These are phyloP conservation scores for Leucogyrophana mollusca DNA, from an alignment of 768 basidiomycete species.

Conservation along the genomic window DNA sequence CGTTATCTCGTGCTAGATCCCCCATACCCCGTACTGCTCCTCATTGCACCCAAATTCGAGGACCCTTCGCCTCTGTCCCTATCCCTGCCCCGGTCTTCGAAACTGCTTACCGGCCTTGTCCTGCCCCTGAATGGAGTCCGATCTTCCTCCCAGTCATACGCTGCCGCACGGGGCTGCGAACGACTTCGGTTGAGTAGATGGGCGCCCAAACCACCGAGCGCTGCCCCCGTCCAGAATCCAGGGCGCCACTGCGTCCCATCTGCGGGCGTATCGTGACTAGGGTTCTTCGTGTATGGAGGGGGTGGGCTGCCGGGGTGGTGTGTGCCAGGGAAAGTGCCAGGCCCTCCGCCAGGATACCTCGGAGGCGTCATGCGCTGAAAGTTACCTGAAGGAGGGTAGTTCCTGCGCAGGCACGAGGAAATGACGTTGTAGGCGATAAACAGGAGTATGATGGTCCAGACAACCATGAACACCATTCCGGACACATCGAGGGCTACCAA, in stretches of 20 bases:
- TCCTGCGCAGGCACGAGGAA: conserved; percentile 47
- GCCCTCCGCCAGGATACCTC: conserved; percentile 37
- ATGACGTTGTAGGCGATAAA: conserved; percentile 60
- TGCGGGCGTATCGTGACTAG: conserved; percentile 12
- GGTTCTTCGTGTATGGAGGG: conserved; percentile 55
- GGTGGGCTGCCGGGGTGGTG: conserved; percentile 42
- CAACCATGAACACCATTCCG: conserved; percentile 49
- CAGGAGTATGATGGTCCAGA: conserved; percentile 54
- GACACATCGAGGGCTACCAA: conserved; percentile 46
- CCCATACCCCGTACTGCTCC: conserved; percentile 78
- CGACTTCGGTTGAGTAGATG: conserved; percentile 46
- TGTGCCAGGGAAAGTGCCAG: conserved; percentile 54
- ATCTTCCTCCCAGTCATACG: conserved; percentile 63
- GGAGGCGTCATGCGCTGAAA: conserved; percentile 24
- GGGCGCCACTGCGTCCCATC: conserved; percentile 50
- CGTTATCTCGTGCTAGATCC: conserved; percentile 68
- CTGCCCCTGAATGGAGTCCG: conserved; percentile 27
- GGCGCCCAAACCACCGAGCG: conserved; percentile 67
- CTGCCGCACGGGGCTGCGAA: conserved; percentile 20
- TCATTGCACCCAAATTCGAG: conserved; percentile 68
- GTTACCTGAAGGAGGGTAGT: conserved; percentile 27
- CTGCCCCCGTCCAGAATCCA: conserved; percentile 86
- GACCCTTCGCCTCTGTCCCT: conserved; percentile 68
- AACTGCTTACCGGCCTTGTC: conserved; percentile 18
- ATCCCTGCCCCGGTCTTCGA: conserved; percentile 10